A percentile compares a stretch with the other conserved stretches of the same genome.
Evolutionary conservation across 176 grass and related monocot genomes (phyloP).

Genomic region (Avena atlantica): DNA sequence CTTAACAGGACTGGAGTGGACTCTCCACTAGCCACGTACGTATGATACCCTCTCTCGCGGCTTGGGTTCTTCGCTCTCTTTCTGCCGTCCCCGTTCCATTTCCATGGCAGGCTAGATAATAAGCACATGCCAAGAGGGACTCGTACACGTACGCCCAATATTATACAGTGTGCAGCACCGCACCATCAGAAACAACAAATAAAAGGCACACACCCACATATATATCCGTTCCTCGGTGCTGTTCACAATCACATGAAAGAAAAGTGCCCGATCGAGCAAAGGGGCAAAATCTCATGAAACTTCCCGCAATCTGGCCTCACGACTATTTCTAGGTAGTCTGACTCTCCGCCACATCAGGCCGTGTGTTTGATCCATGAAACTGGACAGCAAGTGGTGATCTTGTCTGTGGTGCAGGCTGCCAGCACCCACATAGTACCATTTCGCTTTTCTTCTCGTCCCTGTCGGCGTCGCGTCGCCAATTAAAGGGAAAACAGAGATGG

Average conservation of each 20-base stretch:
- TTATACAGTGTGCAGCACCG: background rate
- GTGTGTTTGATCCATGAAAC: background rate
- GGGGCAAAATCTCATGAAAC: background rate
- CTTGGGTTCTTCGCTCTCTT: conserved; percentile 28
- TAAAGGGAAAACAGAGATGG: background rate
- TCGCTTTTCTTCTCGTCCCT: background rate
- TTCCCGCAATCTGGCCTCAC: background rate
- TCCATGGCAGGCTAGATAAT: conserved; percentile 26
- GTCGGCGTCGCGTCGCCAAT: conserved; percentile 32
- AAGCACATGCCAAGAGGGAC: conserved; percentile 29
- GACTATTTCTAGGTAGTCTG: background rate
- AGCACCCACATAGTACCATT: background rate
- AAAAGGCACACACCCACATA: background rate
- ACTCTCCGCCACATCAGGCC: conserved; percentile 12
- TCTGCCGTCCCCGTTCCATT: conserved; percentile 27
- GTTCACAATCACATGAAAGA: background rate
- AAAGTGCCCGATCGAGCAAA: background rate
- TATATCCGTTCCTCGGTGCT: conserved; percentile 12
- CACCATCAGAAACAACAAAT: background rate
- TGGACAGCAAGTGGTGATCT: background rate
- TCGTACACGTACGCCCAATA: conserved; percentile 23
- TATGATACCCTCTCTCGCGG: conserved; percentile 32
- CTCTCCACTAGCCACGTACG: background rate
- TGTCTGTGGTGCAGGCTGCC: background rate
- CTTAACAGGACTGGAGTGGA: background rate